Evolutionary conservation across 140 eudicot genomes (phyloP), one percentile per base, ranked within the genome.

Genomic region (Cichorium intybus): DNA sequence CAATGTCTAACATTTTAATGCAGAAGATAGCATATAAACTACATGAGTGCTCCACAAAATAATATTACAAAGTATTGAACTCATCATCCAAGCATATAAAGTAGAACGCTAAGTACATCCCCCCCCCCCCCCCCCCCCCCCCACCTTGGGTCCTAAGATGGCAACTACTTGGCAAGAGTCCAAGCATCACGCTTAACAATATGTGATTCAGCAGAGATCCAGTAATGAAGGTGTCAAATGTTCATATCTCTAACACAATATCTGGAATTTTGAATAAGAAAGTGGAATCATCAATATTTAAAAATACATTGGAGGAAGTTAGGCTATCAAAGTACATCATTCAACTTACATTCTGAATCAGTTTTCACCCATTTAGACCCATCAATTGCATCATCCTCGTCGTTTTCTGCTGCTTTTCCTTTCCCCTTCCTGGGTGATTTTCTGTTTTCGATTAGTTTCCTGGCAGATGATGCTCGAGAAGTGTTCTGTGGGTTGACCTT

Each of bases 351-450:
- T 53, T 91, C 97, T 21, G 97, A 91, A 72, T 91, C 96, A 3
- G 97, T 87, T 80, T 87, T 91, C 70, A 82, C 97, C 97, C 96
- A 91, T 87, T 85, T 91, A 60, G 79, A 76, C 59, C 86, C 87
- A 23, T 71, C 89, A 21, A 80, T 66, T 21, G 82, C 35, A 43
- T 77, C 73, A n/a, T 81, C 81, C 0, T 71, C 77, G 12, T 84
- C 83, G 0, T 78, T 77, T 21, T 64, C 60, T 59, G 54, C 37
- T 35, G 69, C 85, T 58, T 68, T 58, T 53, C 61, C 72, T 57
- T 69, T 82, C 21, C 74, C 75, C 60, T 63, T 76, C 72, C 46
- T 68, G 6, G 75, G 51, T 28, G 61, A 57, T 33, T 18, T 73
- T 64, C 75, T 64, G 64, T 73, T 73, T 69, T 82, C 91, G 11